Evolutionary conservation across 495 filamentous ascomycete species (phyloP).

Genomic region (Neurospora sp.): DNA sequence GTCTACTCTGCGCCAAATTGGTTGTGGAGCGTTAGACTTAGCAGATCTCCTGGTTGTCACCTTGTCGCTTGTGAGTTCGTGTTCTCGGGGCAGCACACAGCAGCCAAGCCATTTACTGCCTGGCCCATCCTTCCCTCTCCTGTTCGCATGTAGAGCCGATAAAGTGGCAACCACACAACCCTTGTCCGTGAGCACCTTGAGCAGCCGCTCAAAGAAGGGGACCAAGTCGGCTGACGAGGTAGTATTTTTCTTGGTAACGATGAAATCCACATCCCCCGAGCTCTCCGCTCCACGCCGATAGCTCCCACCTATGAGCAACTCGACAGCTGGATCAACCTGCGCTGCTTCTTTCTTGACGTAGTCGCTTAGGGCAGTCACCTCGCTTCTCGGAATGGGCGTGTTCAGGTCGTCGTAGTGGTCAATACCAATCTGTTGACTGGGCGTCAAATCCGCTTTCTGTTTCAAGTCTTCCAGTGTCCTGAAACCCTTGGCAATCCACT

Average conservation of each 20-base stretch:
- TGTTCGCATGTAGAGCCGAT: slow-evolving; percentile 24
- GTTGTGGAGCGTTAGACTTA: slow-evolving; percentile 1
- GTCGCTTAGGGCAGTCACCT: slow-evolving; percentile 61
- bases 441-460: slow-evolving; percentile 53
- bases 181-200: slow-evolving; percentile 47
- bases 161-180: slow-evolving; percentile 49
- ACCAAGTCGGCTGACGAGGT: slow-evolving; percentile 47
- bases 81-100: slow-evolving; percentile 47
- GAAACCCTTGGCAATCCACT: slow-evolving; percentile 72
- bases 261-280: slow-evolving; percentile 77
- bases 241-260: slow-evolving; percentile 66
- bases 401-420: slow-evolving; percentile 76
- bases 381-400: slow-evolving; percentile 68
- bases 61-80: neutral
- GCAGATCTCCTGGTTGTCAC: neutral
- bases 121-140: slow-evolving; percentile 17
- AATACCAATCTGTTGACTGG: slow-evolving; percentile 69
- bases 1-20: slow-evolving; percentile 74
- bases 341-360: slow-evolving; percentile 55
- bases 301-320: slow-evolving; percentile 71
- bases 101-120: slow-evolving; percentile 84
- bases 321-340: slow-evolving; percentile 45
- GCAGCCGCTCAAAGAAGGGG: slow-evolving; percentile 55
- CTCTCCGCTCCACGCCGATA: slow-evolving; percentile 70
- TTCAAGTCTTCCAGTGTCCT: slow-evolving; percentile 64